Conservation (phyloP, 352 stramenopile species). For the Pythium brachiatum region DNA sequence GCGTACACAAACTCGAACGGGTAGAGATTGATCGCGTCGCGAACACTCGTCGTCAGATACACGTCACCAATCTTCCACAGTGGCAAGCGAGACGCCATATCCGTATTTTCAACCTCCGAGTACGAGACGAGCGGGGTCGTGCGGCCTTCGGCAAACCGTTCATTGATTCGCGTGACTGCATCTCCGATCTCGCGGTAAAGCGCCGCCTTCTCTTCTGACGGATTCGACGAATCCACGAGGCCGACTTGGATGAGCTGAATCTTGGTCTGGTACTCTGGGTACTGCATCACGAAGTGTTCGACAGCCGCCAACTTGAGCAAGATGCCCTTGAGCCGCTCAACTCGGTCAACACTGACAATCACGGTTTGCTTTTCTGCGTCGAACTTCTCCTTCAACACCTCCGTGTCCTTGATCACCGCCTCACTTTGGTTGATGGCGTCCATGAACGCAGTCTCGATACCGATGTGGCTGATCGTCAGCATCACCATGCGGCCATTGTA, state of each 20-base stretch:
- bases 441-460: slow-evolving; percentile 93
- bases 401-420: slow-evolving; percentile 50
- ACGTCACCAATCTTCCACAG: slow-evolving; percentile 76
- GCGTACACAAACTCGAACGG: slow-evolving; percentile 88
- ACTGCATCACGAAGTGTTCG: slow-evolving; percentile 90
- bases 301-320: slow-evolving; percentile 96
- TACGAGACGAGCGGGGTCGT: slow-evolving; percentile 65
- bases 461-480: slow-evolving; percentile 97
- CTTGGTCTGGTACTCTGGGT: slow-evolving; percentile 80
- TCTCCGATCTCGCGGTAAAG: slow-evolving; percentile 57
- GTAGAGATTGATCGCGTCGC: slow-evolving; percentile 82
- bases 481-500: slow-evolving; percentile 96
- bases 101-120: slow-evolving; percentile 76
- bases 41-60: slow-evolving; percentile 71
- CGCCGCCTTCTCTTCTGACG: slow-evolving; percentile 64
- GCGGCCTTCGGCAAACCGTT: slow-evolving; percentile 38
- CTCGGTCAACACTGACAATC: slow-evolving; percentile 92
- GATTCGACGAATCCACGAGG: slow-evolving; percentile 73
- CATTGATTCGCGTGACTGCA: slow-evolving; percentile 72
- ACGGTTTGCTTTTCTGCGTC: slow-evolving; percentile 62
- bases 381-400: slow-evolving; percentile 47
- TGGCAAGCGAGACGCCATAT: slow-evolving; percentile 67
- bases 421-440: slow-evolving; percentile 55
- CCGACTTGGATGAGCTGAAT: slow-evolving; percentile 85
- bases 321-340: slow-evolving; percentile 97